Evolutionary conservation across 441 rosid genomes (phyloP).

Genomic region (Populus hybrid): DNA sequence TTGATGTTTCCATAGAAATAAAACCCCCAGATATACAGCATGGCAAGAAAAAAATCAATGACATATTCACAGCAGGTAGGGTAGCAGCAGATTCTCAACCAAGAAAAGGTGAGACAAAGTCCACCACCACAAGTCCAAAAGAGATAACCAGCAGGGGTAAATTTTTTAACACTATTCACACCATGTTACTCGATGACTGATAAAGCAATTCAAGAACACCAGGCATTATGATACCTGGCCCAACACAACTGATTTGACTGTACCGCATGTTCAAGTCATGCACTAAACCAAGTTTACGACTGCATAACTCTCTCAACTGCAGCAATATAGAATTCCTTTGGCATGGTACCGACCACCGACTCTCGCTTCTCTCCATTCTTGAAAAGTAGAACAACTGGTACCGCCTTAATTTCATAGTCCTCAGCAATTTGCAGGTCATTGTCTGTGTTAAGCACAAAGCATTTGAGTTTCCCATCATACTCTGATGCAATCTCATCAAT

Average conservation of each 20-base stretch:
- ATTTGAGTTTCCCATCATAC: constrained; percentile 65
- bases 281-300: constrained; percentile 28
- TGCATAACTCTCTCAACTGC: constrained; percentile 84
- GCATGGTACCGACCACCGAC: constrained; percentile 90
- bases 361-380: constrained; percentile 80
- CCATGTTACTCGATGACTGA: constrained; percentile 1
- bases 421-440: constrained; percentile 58
- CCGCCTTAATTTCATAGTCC: constrained; percentile 76
- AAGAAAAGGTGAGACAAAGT: not conserved
- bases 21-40: not conserved
- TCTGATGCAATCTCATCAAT: constrained; percentile 82
- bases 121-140: not conserved
- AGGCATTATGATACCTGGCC: not conserved
- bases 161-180: constrained; percentile 23
- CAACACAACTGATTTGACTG: not conserved
- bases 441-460: constrained; percentile 73
- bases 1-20: not conserved
- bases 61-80: constrained; percentile 1
- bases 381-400: constrained; percentile 80
- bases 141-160: not conserved
- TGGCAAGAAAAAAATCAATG: not conserved
- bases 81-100: not conserved
- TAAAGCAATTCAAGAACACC: not conserved
- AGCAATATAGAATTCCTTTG: constrained; percentile 80
- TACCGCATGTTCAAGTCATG: not conserved